phyloP scores from a whole-genome alignment of 768 basidiomycete species.

The Epithele typhae region DNA sequence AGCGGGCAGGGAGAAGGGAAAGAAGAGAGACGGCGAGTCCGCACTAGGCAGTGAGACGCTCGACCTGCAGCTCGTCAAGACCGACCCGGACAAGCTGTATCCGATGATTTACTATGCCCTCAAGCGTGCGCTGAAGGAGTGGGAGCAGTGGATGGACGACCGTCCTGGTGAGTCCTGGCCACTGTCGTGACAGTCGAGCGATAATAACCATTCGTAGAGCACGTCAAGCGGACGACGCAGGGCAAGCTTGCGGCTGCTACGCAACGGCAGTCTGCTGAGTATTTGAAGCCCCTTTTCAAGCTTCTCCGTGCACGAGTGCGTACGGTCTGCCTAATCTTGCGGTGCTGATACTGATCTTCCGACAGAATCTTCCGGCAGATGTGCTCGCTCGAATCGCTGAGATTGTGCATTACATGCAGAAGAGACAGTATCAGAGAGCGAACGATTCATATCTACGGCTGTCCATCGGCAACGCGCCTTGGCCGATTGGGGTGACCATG shows the following conservation, averaged over 20 bases:
- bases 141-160: conserved; percentile 94
- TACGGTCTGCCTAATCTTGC: neutral
- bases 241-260: conserved; percentile 95
- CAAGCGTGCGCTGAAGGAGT: conserved; percentile 90
- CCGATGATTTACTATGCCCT: conserved; percentile 96
- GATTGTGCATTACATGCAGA: conserved; percentile 96
- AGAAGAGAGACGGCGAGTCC: conserved; percentile 45
- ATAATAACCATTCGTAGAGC: conserved; percentile 42
- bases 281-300: conserved; percentile 96
- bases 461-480: conserved; percentile 97
- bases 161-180: conserved; percentile 63
- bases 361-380: conserved; percentile 73
- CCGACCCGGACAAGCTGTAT: conserved; percentile 92
- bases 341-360: neutral
- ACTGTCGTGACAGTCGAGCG: neutral
- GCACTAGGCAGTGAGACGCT: conserved; percentile 52
- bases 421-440: conserved; percentile 89
- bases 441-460: conserved; percentile 97
- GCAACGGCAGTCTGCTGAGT: conserved; percentile 92
- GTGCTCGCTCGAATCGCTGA: conserved; percentile 85
- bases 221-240: conserved; percentile 82
- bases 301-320: conserved; percentile 76
- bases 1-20: conserved; percentile 46
- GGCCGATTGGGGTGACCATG: conserved; percentile 99
- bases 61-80: conserved; percentile 79